Evolutionary conservation across 805 yeast species (phyloP).

Genomic region (Scheffersomyces stipitis): DNA sequence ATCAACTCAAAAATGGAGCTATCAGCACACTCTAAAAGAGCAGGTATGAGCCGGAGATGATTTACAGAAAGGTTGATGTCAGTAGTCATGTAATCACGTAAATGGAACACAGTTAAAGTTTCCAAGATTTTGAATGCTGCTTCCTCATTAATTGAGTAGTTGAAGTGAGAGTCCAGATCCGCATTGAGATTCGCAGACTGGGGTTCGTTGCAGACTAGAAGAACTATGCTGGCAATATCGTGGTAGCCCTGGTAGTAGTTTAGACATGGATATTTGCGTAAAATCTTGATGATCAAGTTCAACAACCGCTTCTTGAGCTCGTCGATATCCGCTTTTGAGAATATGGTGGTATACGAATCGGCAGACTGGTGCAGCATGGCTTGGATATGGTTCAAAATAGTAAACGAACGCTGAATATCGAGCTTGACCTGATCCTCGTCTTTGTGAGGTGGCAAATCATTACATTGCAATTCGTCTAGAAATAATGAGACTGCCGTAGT

Average conservation of each 20-base stretch:
- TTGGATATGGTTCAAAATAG: conserved; percentile 31
- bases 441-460: conserved; percentile 47
- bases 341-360: conserved; percentile 32
- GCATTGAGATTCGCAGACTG: conserved; percentile 4
- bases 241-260: conserved; percentile 92
- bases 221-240: conserved; percentile 71
- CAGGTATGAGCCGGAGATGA: conserved; percentile 67
- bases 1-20: conserved; percentile 36
- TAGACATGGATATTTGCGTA: conserved; percentile 60
- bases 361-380: conserved; percentile 13
- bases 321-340: conserved; percentile 29
- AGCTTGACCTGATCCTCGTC: conserved; percentile 79
- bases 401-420: conserved; percentile 76
- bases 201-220: conserved; percentile 47
- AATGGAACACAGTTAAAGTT: conserved; percentile 53
- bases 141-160: conserved; percentile 20
- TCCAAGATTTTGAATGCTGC: conserved; percentile 49
- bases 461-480: conserved; percentile 11
- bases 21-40: conserved; percentile 53
- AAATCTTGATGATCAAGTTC: conserved; percentile 49
- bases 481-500: not conserved
- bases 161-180: not conserved
- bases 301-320: conserved; percentile 42
- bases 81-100: conserved; percentile 85
- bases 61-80: conserved; percentile 63